Evolutionary conservation across 257 asterid species (phyloP), one percentile per base, ranked within the genome.

Genomic region (Fraxinus pennsylvanica): DNA sequence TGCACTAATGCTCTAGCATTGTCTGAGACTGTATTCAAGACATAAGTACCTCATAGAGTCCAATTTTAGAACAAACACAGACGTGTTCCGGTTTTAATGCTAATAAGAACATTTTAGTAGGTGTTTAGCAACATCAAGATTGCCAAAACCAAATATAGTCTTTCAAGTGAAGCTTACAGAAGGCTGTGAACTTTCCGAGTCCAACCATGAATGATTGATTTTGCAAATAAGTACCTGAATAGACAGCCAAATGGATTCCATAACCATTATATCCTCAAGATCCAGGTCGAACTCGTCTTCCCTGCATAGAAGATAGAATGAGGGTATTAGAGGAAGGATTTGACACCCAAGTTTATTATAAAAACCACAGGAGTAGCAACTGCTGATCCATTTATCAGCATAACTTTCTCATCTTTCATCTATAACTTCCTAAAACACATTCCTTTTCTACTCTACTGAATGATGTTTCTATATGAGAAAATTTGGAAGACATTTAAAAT

Each of bases 231-330:
- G 57, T 90, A 96, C 98, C 99, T 93, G 99, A 83, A 96, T 96
- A 72, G 99, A 96, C 76, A 90, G 84, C 98, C 98, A 96, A 82
- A 96, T 92, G 83, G 99, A 97, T 86, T 96, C 99, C 97, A 93
- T 96, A 76, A 96, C 97, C 99, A 96, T 96, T 80, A 96, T 92
- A 82, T 94, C 99, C 88, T 96, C 99, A 35, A 96, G 98, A 89
- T 94, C 99, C 85, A 92, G 84, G 88, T 96, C 97, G 81, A 96
- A 93, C 54, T 88, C 98, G 3, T 91, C 97, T 71, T 94, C 98
- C 93, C 99, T 96, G 91, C 80, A 78, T 76, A 10, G n/a, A 14
- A 47, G 57, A 47, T 47, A 47, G 57, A 47, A 3, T 45, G 3
- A 47, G 57, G 57, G 1, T n/a, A 47, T 47, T 15, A 47, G 57